Conservation (phyloP, 768 basidiomycete species). For the Lactarius akahatsu region DNA sequence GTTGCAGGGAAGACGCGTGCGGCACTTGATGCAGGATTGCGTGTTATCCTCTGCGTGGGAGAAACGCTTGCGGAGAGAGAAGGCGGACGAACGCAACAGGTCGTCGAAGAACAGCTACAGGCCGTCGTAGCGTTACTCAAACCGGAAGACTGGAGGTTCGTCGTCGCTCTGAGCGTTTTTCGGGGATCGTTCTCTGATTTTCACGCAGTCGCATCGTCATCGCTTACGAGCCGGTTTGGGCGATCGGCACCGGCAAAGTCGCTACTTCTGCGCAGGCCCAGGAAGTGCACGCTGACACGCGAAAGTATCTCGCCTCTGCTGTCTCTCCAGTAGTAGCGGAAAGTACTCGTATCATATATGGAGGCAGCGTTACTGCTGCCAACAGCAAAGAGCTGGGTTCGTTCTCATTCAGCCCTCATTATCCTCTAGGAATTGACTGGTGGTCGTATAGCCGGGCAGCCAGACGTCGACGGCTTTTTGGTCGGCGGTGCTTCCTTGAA, state of each 20-base stretch:
- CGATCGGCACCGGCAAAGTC: slow-evolving; percentile 97
- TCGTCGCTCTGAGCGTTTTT: slow-evolving; percentile 18
- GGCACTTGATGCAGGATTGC: slow-evolving; percentile 70
- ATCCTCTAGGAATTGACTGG: slow-evolving; percentile 7
- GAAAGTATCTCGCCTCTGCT: slow-evolving; percentile 62
- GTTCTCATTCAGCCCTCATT: slow-evolving; percentile 34
- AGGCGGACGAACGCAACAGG: slow-evolving; percentile 66
- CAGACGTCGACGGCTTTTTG: slow-evolving; percentile 95
- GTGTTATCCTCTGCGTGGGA: slow-evolving; percentile 94
- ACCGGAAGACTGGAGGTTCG: slow-evolving; percentile 78
- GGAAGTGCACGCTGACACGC: slow-evolving; percentile 83
- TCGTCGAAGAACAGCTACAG: slow-evolving; percentile 80
- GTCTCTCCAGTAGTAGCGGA: slow-evolving; percentile 72
- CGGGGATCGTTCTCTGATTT: not conserved
- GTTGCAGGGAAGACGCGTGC: slow-evolving; percentile 87
- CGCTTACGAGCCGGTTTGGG: slow-evolving; percentile 98
- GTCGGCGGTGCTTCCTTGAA: slow-evolving; percentile 98
- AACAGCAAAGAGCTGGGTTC: slow-evolving; percentile 87
- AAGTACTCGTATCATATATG: slow-evolving; percentile 86
- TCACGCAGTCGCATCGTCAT: slow-evolving; percentile 79
- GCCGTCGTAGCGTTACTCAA: slow-evolving; percentile 65
- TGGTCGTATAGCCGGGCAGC: slow-evolving; percentile 53
- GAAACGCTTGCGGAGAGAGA: slow-evolving; percentile 92
- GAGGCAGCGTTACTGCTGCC: slow-evolving; percentile 87
- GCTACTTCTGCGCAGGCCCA: slow-evolving; percentile 92